These are phyloP conservation scores for Scutellaria galericulata DNA, from an alignment of 257 asterid species.

Conservation along the genomic window DNA sequence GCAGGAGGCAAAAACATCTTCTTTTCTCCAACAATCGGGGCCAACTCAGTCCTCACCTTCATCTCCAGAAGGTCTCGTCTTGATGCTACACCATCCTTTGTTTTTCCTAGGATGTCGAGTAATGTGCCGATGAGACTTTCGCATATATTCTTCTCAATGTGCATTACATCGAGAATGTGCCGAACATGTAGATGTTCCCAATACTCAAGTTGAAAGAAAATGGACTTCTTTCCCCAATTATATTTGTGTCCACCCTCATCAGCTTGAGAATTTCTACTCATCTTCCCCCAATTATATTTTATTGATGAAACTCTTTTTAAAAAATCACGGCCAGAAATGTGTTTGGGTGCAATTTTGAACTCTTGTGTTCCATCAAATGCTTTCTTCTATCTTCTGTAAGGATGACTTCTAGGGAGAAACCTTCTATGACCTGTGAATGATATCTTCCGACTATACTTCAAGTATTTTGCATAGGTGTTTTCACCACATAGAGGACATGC, in stretches of 20 bases:
- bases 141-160: neutral
- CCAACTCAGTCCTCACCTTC: neutral
- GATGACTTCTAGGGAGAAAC: neutral
- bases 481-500: no score
- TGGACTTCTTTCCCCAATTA: neutral
- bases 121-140: neutral
- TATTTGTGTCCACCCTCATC: neutral
- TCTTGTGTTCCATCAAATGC: neutral
- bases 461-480: no score
- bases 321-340: neutral
- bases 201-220: neutral
- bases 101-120: neutral
- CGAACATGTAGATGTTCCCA: neutral
- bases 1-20: no score
- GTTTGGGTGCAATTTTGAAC: neutral
- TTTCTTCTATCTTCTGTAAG: neutral
- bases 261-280: neutral
- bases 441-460: no score
- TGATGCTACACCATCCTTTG: neutral
- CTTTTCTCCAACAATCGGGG: no score
- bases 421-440: neutral
- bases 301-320: neutral
- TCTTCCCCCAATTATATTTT: neutral
- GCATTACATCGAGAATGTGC: neutral
- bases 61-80: neutral